phyloP scores from a whole-genome alignment of 1,284 basidiomycete species.

The Sanghuangporus weigelae region DNA sequence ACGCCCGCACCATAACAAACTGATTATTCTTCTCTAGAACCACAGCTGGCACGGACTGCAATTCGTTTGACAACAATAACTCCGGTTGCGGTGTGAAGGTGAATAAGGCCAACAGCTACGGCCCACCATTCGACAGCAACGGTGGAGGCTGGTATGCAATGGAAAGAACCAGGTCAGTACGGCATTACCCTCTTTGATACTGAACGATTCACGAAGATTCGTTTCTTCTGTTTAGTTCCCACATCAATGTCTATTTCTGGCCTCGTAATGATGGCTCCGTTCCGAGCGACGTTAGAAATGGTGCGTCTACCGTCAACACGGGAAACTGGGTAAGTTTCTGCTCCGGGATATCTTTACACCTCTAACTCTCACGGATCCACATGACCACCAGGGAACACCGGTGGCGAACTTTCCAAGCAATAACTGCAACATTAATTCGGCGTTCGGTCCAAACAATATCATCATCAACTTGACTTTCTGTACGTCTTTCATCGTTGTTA shows the following conservation, averaged over 20 bases:
- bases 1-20: neutral
- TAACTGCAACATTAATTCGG: slow-evolving; percentile 34
- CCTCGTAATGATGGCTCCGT: slow-evolving; percentile 34
- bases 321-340: slow-evolving; percentile 35
- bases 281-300: slow-evolving; percentile 36
- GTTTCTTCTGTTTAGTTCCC: slow-evolving; percentile 29
- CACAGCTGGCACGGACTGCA: slow-evolving; percentile 41
- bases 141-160: slow-evolving; percentile 57
- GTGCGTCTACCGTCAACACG: slow-evolving; percentile 33
- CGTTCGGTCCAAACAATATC: slow-evolving; percentile 42
- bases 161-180: slow-evolving; percentile 25
- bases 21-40: slow-evolving; percentile 25
- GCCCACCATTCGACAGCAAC: slow-evolving; percentile 52
- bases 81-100: slow-evolving; percentile 57
- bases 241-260: slow-evolving; percentile 52
- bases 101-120: slow-evolving; percentile 41
- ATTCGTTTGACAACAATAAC: slow-evolving; percentile 48
- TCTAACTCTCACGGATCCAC: too few species aligned
- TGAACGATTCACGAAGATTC: neutral
- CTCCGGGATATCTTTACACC: neutral
- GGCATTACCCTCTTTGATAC: neutral
- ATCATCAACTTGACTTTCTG: slow-evolving; percentile 39
- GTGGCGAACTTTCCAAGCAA: slow-evolving; percentile 39
- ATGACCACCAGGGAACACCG: slow-evolving; percentile 36
- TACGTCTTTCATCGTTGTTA: slow-evolving; percentile 7